phyloP scores from a whole-genome alignment of 73 alveolate species.

The Tetrahymena malaccensis region DNA sequence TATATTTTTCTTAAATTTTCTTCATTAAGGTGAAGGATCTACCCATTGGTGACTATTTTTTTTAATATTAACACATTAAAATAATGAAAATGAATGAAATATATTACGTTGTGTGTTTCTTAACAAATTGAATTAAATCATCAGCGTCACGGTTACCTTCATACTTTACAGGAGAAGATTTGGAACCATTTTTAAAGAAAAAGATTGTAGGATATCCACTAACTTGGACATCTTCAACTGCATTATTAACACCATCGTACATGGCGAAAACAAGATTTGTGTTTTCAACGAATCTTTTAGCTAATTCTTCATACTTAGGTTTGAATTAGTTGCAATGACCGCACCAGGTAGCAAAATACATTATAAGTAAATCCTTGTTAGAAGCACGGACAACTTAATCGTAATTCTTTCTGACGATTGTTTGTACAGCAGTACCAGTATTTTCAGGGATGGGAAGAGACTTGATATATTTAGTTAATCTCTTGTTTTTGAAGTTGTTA shows the following conservation, averaged over 20 bases:
- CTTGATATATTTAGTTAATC: neutral
- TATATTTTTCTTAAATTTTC: neutral
- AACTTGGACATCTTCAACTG: conserved; percentile 31
- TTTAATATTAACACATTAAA: neutral
- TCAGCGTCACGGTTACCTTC: conserved; percentile 6
- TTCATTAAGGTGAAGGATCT: neutral
- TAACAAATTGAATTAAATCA: neutral
- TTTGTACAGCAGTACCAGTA: neutral
- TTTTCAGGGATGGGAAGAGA: neutral
- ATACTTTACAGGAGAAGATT: neutral
- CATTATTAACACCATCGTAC: conserved; percentile 43
- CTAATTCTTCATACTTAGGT: conserved; percentile 92
- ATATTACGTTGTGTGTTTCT: conserved; percentile 12
- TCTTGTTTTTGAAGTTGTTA: neutral
- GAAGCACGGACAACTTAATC: conserved; percentile 4
- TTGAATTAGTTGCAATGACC: conserved; percentile 92
- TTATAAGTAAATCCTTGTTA: conserved; percentile 20
- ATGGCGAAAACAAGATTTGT: conserved; percentile 71
- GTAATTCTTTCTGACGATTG: neutral
- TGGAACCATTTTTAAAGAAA: conserved; percentile 13
- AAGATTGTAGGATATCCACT: conserved; percentile 50
- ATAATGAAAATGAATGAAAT: neutral
- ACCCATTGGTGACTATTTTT: neutral
- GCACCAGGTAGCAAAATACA: conserved; percentile 85
- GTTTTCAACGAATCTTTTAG: conserved; percentile 76